A percentile compares a stretch with the other conserved stretches of the same genome.
Evolutionary conservation across 164 flowering plant species (phyloP).

Genomic region (Saururus chinensis): DNA sequence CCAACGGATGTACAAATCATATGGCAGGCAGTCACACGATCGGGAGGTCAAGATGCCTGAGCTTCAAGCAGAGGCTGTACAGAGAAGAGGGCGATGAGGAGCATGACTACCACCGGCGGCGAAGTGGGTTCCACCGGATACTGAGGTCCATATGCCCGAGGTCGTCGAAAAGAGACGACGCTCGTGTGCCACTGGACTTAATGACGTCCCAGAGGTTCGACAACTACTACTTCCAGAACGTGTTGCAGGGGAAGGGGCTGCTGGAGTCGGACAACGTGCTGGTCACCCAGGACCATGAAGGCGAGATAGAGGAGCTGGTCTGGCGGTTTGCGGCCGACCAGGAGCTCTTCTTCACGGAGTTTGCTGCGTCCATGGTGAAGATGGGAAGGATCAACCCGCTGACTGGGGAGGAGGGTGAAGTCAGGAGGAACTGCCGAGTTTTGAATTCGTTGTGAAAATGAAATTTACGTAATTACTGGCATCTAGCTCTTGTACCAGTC

Average conservation of each 20-base stretch:
- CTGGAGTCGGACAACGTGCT: slow-evolving; percentile 51
- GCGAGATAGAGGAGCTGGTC: slow-evolving; percentile 19
- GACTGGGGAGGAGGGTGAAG: slow-evolving; percentile 48
- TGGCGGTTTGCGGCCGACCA: slow-evolving; percentile 5
- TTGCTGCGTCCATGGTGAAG: slow-evolving; percentile 42
- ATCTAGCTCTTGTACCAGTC: no score
- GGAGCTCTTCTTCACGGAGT: slow-evolving; percentile 36
- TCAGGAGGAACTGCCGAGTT: slow-evolving; percentile 53
- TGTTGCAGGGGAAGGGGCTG: slow-evolving; percentile 52
- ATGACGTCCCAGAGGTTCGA: slow-evolving; percentile 53
- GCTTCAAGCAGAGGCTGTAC: slow-evolving; percentile 48
- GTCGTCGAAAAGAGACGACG: slow-evolving; percentile 31
- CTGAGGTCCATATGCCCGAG: slow-evolving; percentile 50
- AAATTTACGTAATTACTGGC: background rate
- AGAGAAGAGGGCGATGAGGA: slow-evolving; percentile 12
- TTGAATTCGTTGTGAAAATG: slow-evolving; percentile 9
- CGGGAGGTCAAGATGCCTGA: slow-evolving; percentile 63
- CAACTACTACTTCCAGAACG: slow-evolving; percentile 45
- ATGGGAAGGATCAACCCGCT: slow-evolving; percentile 74
- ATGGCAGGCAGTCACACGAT: slow-evolving; percentile 64
- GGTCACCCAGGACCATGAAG: slow-evolving; percentile 33
- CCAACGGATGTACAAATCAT: background rate
- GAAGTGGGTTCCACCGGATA: slow-evolving; percentile 23
- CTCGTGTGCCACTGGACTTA: slow-evolving; percentile 38
- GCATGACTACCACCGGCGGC: slow-evolving; percentile 24